phyloP scores from a whole-genome alignment of 176 grass and related monocot genomes.

The Poa annua region DNA sequence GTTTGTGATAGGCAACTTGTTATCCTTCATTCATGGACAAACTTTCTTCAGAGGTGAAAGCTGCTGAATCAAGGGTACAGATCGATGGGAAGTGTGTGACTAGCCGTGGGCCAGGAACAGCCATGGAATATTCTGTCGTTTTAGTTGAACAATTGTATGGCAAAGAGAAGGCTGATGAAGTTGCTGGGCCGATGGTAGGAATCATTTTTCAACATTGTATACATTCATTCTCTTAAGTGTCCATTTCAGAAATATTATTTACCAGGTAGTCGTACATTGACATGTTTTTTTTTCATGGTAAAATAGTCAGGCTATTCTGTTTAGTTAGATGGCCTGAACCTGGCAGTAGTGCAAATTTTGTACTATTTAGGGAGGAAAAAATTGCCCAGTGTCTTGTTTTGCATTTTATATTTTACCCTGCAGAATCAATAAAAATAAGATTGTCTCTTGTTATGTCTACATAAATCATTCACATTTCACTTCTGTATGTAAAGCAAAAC shows the following conservation, averaged over 20 bases:
- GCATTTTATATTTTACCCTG: not conserved
- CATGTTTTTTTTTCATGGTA: not conserved
- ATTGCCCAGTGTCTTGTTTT: not conserved
- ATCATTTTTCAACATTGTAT: slow-evolving; percentile 23
- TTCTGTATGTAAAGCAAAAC: not conserved
- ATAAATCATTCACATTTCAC: slow-evolving; percentile 19
- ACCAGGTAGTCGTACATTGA: not conserved
- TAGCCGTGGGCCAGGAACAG: slow-evolving; percentile 72
- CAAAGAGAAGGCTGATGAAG: slow-evolving; percentile 70
- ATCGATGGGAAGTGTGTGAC: slow-evolving; percentile 73
- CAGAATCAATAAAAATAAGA: not conserved
- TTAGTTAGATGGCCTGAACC: not conserved
- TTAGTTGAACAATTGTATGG: slow-evolving; percentile 76
- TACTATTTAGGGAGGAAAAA: not conserved
- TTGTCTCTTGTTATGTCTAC: not conserved
- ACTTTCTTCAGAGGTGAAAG: slow-evolving; percentile 57
- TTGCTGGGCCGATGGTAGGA: slow-evolving; percentile 72
- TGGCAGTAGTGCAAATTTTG: not conserved
- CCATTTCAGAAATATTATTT: not conserved
- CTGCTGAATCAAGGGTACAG: slow-evolving; percentile 79
- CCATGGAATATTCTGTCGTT: slow-evolving; percentile 68
- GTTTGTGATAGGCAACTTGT: slow-evolving; percentile 64
- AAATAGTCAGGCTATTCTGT: not conserved
- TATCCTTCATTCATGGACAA: slow-evolving; percentile 75
- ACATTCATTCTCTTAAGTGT: slow-evolving; percentile 1